Evolutionary conservation across 768 basidiomycete genomes (phyloP).

Genomic region (Clathrus columnatus): DNA sequence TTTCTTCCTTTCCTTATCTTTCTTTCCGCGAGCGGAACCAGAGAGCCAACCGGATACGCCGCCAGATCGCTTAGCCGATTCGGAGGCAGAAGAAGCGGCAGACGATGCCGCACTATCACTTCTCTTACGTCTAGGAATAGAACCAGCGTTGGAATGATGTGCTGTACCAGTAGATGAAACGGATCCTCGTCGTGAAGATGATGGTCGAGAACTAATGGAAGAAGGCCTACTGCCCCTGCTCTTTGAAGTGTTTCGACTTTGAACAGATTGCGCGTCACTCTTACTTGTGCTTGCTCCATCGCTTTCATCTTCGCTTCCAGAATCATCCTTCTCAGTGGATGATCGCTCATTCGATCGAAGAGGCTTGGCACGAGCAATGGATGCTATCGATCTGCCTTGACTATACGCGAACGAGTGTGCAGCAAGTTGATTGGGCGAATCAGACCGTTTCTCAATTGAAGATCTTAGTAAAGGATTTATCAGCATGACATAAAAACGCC

Average conservation of each 20-base stretch:
- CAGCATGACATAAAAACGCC: not conserved
- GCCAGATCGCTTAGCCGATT: not conserved
- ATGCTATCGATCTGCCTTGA: conserved; percentile 1
- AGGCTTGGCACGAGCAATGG: conserved; percentile 5
- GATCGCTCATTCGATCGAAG: not conserved
- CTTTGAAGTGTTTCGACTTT: not conserved
- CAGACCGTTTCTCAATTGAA: conserved; percentile 21
- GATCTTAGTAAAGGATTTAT: conserved; percentile 19
- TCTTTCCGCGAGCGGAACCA: conserved; percentile 18
- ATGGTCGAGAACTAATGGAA: conserved; percentile 1
- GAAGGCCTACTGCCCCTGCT: not conserved
- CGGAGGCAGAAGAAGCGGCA: not conserved
- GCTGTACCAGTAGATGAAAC: not conserved
- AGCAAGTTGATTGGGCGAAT: conserved; percentile 15
- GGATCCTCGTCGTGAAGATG: conserved; percentile 5
- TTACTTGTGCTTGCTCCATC: not conserved
- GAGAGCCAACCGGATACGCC: conserved; percentile 9
- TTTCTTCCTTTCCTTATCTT: conserved; percentile 31
- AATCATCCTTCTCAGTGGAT: not conserved
- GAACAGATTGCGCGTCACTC: not conserved
- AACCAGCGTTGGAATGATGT: not conserved
- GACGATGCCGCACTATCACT: not conserved
- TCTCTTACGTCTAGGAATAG: not conserved
- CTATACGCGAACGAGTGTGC: conserved; percentile 12
- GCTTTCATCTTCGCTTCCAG: not conserved